phyloP scores from a whole-genome alignment of 768 basidiomycete genomes.

The Dacryopinax primogenitus region DNA sequence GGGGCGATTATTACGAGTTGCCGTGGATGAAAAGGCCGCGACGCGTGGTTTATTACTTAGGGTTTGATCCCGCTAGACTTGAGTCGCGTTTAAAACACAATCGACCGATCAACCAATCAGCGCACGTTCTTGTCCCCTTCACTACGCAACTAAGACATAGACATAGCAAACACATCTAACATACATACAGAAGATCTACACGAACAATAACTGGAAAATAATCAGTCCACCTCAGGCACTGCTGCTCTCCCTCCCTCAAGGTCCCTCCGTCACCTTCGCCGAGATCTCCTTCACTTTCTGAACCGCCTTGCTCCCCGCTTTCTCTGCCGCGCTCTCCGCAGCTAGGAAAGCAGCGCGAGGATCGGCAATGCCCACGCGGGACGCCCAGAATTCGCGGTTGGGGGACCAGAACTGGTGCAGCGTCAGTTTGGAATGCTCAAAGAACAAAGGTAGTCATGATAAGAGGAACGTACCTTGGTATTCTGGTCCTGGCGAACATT shows the following conservation, averaged over 20 bases:
- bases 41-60: constrained; percentile 5
- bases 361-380: constrained; percentile 13
- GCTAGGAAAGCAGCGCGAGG: constrained; percentile 16
- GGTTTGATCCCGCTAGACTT: background rate
- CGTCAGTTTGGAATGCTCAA: background rate
- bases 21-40: background rate
- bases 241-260: background rate
- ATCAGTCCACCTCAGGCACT: background rate
- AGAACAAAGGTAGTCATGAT: background rate
- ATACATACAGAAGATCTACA: background rate
- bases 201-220: background rate
- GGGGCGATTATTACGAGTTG: no score
- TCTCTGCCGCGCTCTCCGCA: constrained; percentile 2
- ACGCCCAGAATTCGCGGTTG: constrained; percentile 12
- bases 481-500: constrained; percentile 17
- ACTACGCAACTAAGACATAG: background rate
- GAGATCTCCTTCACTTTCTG: constrained; percentile 13
- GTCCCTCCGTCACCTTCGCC: background rate
- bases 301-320: constrained; percentile 10
- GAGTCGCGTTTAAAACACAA: constrained; percentile 1
- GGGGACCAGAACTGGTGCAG: constrained; percentile 13
- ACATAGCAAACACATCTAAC: background rate
- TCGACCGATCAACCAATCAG: background rate
- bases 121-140: background rate
- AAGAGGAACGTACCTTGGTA: constrained; percentile 15